These are phyloP conservation scores for Alternaria gaisen DNA, from an alignment of 2,329 filamentous ascomycete species.

Conservation along the genomic window DNA sequence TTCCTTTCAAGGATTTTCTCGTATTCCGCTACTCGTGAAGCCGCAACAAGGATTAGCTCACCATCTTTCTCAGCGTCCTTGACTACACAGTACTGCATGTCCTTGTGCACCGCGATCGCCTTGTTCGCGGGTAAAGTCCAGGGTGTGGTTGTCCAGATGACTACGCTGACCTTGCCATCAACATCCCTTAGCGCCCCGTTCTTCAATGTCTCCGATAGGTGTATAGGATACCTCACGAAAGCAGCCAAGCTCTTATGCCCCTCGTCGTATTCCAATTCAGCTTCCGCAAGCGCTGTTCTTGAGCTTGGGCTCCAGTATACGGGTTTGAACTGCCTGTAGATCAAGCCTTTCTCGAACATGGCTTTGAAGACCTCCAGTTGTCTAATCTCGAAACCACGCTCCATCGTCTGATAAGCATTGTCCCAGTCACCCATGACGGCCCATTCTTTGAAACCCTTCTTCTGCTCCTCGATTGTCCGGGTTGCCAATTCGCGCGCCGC, in stretches of 20 bases:
- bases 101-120: slow-evolving; percentile 81
- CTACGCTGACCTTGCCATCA: slow-evolving; percentile 66
- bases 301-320: slow-evolving; percentile 89
- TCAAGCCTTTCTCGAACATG: slow-evolving; percentile 74
- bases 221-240: slow-evolving; percentile 81
- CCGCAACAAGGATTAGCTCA: slow-evolving; percentile 74
- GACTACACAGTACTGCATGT: slow-evolving; percentile 77
- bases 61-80: slow-evolving; percentile 51
- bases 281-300: slow-evolving; percentile 80
- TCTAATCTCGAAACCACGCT: slow-evolving; percentile 74
- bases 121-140: slow-evolving; percentile 96
- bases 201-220: slow-evolving; percentile 55
- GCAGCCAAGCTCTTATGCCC: slow-evolving; percentile 75
- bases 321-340: slow-evolving; percentile 81
- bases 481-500: slow-evolving; percentile 72
- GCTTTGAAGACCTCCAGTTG: slow-evolving; percentile 79
- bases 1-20: slow-evolving; percentile 42
- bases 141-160: slow-evolving; percentile 98
- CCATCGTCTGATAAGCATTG: slow-evolving; percentile 80
- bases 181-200: slow-evolving; percentile 45
- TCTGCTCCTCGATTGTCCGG: slow-evolving; percentile 75
- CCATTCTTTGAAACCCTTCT: slow-evolving; percentile 75
- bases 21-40: slow-evolving; percentile 70
- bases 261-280: slow-evolving; percentile 84
- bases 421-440: slow-evolving; percentile 86